Conservation (phyloP, 2,329 filamentous ascomycete species). For the Colletotrichum cereale region DNA sequence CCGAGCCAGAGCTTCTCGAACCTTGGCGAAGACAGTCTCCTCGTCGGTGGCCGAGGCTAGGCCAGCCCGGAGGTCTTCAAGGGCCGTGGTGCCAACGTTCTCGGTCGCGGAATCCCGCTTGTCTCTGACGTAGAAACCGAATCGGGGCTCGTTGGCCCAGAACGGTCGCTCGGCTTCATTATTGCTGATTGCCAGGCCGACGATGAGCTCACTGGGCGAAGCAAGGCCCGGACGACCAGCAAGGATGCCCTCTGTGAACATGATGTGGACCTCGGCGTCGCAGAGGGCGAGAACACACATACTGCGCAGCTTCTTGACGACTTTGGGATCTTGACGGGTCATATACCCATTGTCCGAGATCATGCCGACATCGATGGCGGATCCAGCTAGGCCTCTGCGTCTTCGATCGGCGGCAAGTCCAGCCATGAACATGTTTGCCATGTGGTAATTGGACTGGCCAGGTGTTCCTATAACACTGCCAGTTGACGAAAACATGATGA, state of each 20-base stretch:
- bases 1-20: conserved; percentile 1
- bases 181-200: conserved; percentile 40
- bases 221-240: conserved; percentile 46
- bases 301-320: conserved; percentile 14
- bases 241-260: conserved; percentile 57
- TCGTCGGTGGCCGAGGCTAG: not conserved
- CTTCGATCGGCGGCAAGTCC: conserved; percentile 52
- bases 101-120: not conserved
- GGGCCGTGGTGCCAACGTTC: not conserved
- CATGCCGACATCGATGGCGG: conserved; percentile 52
- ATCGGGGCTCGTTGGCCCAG: conserved; percentile 17
- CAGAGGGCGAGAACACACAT: conserved; percentile 29
- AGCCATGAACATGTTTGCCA: conserved; percentile 58
- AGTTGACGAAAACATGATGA: conserved; percentile 49
- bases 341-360: conserved; percentile 58
- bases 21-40: not conserved
- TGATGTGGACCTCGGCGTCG: conserved; percentile 36
- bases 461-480: conserved; percentile 45
- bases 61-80: not conserved
- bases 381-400: conserved; percentile 52
- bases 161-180: conserved; percentile 16
- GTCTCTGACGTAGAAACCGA: conserved; percentile 12
- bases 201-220: conserved; percentile 42
- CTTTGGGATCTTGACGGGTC: conserved; percentile 28
- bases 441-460: conserved; percentile 57